Conservation (phyloP, 768 basidiomycete species). For the Lentinula aciculospora region DNA sequence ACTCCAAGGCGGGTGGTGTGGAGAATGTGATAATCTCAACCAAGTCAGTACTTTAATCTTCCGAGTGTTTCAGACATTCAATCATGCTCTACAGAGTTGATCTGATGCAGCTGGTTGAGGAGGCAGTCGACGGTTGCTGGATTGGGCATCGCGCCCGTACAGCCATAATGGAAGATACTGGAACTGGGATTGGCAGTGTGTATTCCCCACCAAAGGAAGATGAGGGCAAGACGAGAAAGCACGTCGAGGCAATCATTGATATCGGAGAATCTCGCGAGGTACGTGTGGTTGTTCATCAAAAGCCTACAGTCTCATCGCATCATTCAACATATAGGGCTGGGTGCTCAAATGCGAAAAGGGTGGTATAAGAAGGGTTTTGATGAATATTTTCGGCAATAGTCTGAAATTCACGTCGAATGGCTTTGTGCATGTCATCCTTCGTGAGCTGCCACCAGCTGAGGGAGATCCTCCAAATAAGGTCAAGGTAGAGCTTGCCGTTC, state of each 20-base stretch:
- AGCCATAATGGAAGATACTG: slow-evolving; percentile 59
- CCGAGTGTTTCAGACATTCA: slow-evolving; percentile 16
- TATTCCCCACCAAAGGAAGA: slow-evolving; percentile 79
- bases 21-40: slow-evolving; percentile 69
- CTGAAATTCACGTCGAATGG: slow-evolving; percentile 91
- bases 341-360: slow-evolving; percentile 84
- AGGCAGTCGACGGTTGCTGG: slow-evolving; percentile 92
- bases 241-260: slow-evolving; percentile 87
- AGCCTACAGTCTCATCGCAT: background rate
- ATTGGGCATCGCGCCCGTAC: slow-evolving; percentile 85
- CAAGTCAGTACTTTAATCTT: slow-evolving; percentile 36
- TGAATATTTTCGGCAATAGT: slow-evolving; percentile 95
- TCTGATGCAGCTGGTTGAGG: slow-evolving; percentile 77
- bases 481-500: slow-evolving; percentile 78
- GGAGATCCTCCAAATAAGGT: slow-evolving; percentile 53
- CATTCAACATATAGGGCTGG: slow-evolving; percentile 60
- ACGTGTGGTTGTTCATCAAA: slow-evolving; percentile 12
- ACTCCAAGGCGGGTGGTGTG: slow-evolving; percentile 70
- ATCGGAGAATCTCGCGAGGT: slow-evolving; percentile 71
- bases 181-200: slow-evolving; percentile 74
- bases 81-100: slow-evolving; percentile 42
- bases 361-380: slow-evolving; percentile 84
- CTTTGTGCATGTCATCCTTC: slow-evolving; percentile 79
- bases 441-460: slow-evolving; percentile 57
- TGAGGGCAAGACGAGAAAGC: slow-evolving; percentile 32